Percentiles rank a stretch among this genome's conserved stretches.
Conservation (phyloP, 768 basidiomycete genomes). For the Amanita phalloides region DNA sequence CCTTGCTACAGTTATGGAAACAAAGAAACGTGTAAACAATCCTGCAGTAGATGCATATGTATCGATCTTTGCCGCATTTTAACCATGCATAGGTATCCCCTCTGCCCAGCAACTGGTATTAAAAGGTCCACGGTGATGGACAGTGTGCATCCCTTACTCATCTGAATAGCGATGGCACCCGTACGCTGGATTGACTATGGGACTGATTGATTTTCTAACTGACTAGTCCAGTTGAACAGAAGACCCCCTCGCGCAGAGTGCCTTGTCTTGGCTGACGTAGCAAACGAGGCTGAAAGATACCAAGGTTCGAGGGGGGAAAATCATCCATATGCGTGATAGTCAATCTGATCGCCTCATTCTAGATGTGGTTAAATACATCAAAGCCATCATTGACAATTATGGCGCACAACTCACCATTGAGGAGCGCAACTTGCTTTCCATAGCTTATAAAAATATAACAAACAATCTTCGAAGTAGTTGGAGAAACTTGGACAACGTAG, state of each 20-base stretch:
- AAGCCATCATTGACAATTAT: slow-evolving; percentile 55
- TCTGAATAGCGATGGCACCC: slow-evolving; percentile 7
- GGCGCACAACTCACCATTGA: slow-evolving; percentile 67
- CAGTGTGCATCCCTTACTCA: neutral
- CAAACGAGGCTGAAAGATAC: slow-evolving; percentile 83
- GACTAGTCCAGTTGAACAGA: slow-evolving; percentile 7
- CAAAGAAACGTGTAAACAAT: slow-evolving; percentile 1
- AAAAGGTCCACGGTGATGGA: neutral
- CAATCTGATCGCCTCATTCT: slow-evolving; percentile 8
- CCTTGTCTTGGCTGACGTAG: slow-evolving; percentile 65
- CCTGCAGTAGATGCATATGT: neutral
- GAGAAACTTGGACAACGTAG: slow-evolving; percentile 69
- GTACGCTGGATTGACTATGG: slow-evolving; percentile 4
- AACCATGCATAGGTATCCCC: slow-evolving; percentile 3
- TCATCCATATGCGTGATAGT: neutral
- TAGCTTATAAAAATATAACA: slow-evolving; percentile 88
- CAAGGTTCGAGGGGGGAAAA: slow-evolving; percentile 41
- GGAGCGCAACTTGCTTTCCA: slow-evolving; percentile 81
- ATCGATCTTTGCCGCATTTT: neutral
- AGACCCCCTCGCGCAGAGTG: slow-evolving; percentile 24
- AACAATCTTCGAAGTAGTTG: slow-evolving; percentile 77
- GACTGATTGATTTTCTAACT: neutral
- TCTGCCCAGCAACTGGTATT: slow-evolving; percentile 2
- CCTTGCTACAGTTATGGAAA: neutral
- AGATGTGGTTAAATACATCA: slow-evolving; percentile 77